Conservation (phyloP, 768 basidiomycete genomes). For the Trametes meyenii region DNA sequence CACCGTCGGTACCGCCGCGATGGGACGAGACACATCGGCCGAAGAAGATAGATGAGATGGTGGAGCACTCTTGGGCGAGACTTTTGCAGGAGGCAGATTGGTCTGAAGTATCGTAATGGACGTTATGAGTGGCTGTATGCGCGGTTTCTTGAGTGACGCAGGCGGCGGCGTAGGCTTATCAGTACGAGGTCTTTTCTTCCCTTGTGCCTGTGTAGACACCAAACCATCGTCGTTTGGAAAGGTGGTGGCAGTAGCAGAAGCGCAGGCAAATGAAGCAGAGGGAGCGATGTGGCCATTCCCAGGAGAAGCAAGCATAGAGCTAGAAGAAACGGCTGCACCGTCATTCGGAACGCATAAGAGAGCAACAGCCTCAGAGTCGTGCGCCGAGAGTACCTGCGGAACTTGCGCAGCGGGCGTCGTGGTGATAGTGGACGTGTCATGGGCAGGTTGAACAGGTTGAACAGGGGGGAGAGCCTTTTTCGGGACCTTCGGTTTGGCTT, state of each 20-base stretch:
- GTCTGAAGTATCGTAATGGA: background rate
- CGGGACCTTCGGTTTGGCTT: too few relatives aligned
- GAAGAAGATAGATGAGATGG: background rate
- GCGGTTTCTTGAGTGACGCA: conserved; percentile 5
- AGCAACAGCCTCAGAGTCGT: too few relatives aligned
- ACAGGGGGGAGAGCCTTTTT: background rate
- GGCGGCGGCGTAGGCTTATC: background rate
- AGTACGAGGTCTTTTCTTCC: background rate
- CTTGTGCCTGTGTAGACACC: background rate
- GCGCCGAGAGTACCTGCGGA: too few relatives aligned
- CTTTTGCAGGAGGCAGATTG: background rate
- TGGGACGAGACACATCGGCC: background rate
- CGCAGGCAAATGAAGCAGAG: background rate
- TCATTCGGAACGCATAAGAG: too few relatives aligned
- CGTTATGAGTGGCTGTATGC: conserved; percentile 1
- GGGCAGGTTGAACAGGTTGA: too few relatives aligned
- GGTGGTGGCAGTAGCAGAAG: background rate
- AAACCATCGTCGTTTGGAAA: background rate
- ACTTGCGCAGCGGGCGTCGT: too few relatives aligned
- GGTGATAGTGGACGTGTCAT: too few relatives aligned
- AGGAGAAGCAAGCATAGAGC: background rate
- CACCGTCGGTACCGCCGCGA: background rate
- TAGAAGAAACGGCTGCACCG: background rate
- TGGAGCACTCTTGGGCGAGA: background rate
- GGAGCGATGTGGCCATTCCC: background rate